Base-by-base conservation (phyloP, 129 eudicot genomes). In the Flaveria sonorensis region DNA sequence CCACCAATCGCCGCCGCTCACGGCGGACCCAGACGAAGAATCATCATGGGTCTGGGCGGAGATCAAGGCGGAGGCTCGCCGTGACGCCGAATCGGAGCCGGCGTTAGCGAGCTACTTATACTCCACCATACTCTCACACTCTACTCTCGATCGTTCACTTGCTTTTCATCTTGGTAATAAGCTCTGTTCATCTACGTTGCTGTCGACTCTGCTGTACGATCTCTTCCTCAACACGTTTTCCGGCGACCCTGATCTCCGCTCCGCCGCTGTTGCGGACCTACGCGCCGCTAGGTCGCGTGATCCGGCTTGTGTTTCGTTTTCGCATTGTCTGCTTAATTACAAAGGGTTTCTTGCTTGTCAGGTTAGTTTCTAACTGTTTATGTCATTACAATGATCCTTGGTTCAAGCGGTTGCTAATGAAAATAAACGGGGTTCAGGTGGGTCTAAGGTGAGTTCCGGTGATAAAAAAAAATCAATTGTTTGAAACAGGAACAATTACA, bases 341-440 rank as follows among this genome's bases (percentile, higher is more conserved):
- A 93, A 91, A 74, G 97, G 98, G 9, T 93, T 93, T 56, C 90
- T 93, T 36, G 97, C 98, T 76, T 88, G 95, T 21, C 97, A 91
- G 93, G 97, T 91, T 39, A 56, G 77, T 32, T 69, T 74, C 21
- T 40, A 10, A 20, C 15, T 0, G 3, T 60, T 20, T 53, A 7
- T 55, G 18, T 39, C 11, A n/a, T n/a, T n/a, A n/a, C n/a, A n/a
- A n/a, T n/a, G n/a, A n/a, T n/a, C n/a, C n/a, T n/a, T n/a, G n/a
- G n/a, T n/a, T n/a, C n/a, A n/a, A n/a, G n/a, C n/a, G n/a, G n/a
- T n/a, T n/a, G n/a, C n/a, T n/a, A n/a, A n/a, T n/a, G n/a, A n/a
- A n/a, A n/a, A n/a, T n/a, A n/a, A n/a, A n/a, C n/a, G n/a, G n/a
- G n/a, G n/a, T n/a, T n/a, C n/a, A n/a, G n/a, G n/a, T n/a, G n/a